Evolutionary conservation across 768 basidiomycete species (phyloP).

Genomic region (Tylopilus sp.): DNA sequence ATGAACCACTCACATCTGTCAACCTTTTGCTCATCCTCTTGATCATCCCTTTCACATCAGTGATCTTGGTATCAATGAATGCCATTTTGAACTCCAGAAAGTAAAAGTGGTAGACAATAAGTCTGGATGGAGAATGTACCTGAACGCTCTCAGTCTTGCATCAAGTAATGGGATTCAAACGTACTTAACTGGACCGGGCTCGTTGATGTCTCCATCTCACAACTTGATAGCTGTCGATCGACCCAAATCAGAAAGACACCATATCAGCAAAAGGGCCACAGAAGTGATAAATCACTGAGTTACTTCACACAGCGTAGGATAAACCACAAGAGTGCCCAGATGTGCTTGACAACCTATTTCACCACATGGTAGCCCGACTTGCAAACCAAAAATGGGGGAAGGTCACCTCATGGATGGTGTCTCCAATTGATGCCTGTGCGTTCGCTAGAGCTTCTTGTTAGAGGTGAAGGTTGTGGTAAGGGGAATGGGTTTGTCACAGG

Average conservation of each 20-base stretch:
- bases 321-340: conserved; percentile 67
- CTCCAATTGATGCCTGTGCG: conserved; percentile 34
- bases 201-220: conserved; percentile 54
- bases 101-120: conserved; percentile 57
- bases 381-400: not conserved
- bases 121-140: conserved; percentile 59
- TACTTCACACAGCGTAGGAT: conserved; percentile 9
- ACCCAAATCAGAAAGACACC: conserved; percentile 76
- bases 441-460: conserved; percentile 4
- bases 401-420: conserved; percentile 43
- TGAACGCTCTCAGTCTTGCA: no score
- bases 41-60: conserved; percentile 59
- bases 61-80: conserved; percentile 66
- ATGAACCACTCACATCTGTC: conserved; percentile 67
- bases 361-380: not conserved
- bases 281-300: conserved; percentile 6
- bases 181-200: conserved; percentile 68
- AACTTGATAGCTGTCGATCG: conserved; percentile 80
- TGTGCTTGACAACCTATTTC: conserved; percentile 44
- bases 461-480: conserved; percentile 18
- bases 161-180: no score
- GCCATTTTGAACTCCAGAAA: conserved; percentile 62
- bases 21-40: conserved; percentile 49
- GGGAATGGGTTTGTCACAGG: no score
- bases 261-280: conserved; percentile 62